A percentile compares a stretch with the other conserved stretches of the same genome.
These are phyloP conservation scores for Mycena belliarum DNA, from an alignment of 768 basidiomycete species.

Conservation along the genomic window DNA sequence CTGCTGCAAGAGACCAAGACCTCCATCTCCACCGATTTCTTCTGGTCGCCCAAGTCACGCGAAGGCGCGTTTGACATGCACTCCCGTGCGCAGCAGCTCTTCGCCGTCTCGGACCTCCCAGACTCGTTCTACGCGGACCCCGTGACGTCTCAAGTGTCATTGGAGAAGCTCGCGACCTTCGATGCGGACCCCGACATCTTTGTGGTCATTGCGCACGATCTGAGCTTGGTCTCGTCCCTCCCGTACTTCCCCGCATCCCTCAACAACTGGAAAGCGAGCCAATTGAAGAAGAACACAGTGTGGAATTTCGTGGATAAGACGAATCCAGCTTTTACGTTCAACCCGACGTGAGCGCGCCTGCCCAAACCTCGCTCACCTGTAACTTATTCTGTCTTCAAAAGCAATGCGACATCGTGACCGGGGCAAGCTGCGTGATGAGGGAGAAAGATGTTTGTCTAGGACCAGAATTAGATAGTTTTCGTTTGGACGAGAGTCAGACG, in stretches of 20 bases:
- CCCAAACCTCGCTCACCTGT: too few relatives aligned
- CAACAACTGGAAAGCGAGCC: constrained; percentile 9
- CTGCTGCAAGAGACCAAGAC: constrained; percentile 10
- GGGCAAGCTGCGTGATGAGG: too few relatives aligned
- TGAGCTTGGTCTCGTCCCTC: not conserved
- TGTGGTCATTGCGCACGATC: constrained; percentile 18
- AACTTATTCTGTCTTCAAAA: too few relatives aligned
- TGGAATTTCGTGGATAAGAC: constrained; percentile 12
- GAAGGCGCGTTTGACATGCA: constrained; percentile 11
- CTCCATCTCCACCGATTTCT: constrained; percentile 11
- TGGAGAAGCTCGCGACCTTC: constrained; percentile 15
- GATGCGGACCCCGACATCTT: constrained; percentile 21
- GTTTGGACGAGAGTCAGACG: too few relatives aligned
- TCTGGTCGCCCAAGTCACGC: constrained; percentile 10
- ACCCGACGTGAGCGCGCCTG: constrained; percentile 5
- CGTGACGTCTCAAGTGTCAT: constrained; percentile 1
- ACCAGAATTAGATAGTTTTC: too few relatives aligned
- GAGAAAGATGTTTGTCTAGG: too few relatives aligned
- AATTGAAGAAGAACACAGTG: constrained; percentile 5
- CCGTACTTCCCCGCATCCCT: constrained; percentile 11
- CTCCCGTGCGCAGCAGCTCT: constrained; percentile 10
- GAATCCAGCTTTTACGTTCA: constrained; percentile 8
- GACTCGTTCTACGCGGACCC: constrained; percentile 12
- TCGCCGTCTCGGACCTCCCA: constrained; percentile 9
- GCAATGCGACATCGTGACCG: not conserved